Conservation (phyloP, 2,329 filamentous ascomycete genomes). For the Laburnicola sp. region DNA sequence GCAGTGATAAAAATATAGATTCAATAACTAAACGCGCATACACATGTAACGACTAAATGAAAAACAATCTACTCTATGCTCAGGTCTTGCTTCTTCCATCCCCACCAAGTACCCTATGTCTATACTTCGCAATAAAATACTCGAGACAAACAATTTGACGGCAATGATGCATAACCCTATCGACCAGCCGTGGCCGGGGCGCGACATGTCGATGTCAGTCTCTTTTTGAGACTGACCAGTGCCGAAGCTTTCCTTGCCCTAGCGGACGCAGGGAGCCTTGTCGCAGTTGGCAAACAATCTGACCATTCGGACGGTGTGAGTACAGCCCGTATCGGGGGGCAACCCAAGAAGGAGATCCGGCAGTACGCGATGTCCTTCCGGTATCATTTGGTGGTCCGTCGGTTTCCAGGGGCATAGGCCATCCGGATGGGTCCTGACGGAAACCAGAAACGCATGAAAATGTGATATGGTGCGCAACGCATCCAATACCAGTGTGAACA, state of each 20-base stretch:
- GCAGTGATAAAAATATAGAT: too few relatives aligned
- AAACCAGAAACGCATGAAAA: not conserved
- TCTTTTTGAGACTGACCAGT: slow-evolving; percentile 30
- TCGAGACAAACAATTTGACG: slow-evolving; percentile 5
- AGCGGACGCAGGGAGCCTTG: slow-evolving; percentile 11
- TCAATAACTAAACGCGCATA: too few relatives aligned
- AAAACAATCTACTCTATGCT: too few relatives aligned
- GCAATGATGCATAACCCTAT: slow-evolving; percentile 24
- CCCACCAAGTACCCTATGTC: not conserved
- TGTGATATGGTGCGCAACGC: slow-evolving; percentile 13
- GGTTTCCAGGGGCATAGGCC: slow-evolving; percentile 7
- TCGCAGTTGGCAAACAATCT: slow-evolving; percentile 26
- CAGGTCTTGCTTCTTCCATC: not conserved
- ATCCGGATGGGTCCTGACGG: slow-evolving; percentile 2
- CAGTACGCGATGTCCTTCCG: slow-evolving; percentile 25
- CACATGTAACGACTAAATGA: too few relatives aligned
- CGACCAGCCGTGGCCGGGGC: slow-evolving; percentile 12
- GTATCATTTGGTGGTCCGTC: slow-evolving; percentile 15
- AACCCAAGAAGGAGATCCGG: slow-evolving; percentile 20
- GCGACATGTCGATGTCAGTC: slow-evolving; percentile 27
- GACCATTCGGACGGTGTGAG: slow-evolving; percentile 9
- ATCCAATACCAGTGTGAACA: slow-evolving; percentile 26
- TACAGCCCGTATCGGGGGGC: not conserved
- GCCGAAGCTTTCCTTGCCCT: slow-evolving; percentile 25
- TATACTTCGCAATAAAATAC: not conserved